A percentile compares a stretch with the other conserved stretches of the same genome.
Evolutionary conservation across 2,329 filamentous ascomycete species (phyloP).

Genomic region (Xylariaceae sp.): DNA sequence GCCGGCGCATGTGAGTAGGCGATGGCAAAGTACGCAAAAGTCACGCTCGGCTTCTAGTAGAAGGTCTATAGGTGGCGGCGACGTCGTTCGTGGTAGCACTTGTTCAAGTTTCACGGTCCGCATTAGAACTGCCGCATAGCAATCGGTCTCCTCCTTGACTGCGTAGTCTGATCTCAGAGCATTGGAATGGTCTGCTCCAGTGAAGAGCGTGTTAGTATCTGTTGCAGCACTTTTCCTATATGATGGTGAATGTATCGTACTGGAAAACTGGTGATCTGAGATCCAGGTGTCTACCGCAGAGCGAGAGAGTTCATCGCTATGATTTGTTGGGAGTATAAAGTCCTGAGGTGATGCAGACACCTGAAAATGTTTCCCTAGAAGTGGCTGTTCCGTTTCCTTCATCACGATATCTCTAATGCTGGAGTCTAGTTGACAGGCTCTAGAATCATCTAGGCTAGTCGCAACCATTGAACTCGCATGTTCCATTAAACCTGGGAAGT

Average conservation of each 20-base stretch:
- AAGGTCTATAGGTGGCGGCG: conserved; percentile 17
- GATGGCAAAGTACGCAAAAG: conserved; percentile 12
- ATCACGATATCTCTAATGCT: no score
- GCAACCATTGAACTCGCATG: background rate
- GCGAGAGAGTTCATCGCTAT: background rate
- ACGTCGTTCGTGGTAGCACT: background rate
- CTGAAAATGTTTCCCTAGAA: no score
- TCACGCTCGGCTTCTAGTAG: conserved; percentile 27
- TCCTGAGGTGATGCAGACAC: no score
- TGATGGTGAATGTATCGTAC: no score
- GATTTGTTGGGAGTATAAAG: background rate
- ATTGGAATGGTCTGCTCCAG: no score
- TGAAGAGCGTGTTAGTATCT: no score
- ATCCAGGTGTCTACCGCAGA: background rate
- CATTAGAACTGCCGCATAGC: conserved; percentile 18
- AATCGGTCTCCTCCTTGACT: no score
- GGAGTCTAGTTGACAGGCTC: no score
- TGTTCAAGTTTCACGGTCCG: conserved; percentile 21
- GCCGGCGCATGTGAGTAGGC: conserved; percentile 24
- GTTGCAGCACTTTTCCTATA: no score
- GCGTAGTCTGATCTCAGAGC: no score
- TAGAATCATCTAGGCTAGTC: background rate
- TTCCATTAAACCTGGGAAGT: no score
- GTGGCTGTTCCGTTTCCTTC: no score
- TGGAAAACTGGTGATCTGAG: conserved; percentile 2